phyloP scores from a whole-genome alignment of 2,329 filamentous ascomycete species.

The Fusarium robinianum region DNA sequence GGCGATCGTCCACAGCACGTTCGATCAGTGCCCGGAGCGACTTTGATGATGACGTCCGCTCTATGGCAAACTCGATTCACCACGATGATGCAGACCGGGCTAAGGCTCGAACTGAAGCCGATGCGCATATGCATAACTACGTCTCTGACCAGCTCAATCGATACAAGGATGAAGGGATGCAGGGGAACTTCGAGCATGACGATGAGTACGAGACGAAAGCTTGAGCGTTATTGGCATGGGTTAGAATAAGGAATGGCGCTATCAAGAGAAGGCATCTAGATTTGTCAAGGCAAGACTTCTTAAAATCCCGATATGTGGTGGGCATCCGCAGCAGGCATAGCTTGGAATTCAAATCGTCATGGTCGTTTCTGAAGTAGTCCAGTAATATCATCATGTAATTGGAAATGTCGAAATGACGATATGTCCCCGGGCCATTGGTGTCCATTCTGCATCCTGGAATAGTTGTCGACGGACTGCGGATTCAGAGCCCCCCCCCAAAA shows the following conservation, averaged over 20 bases:
- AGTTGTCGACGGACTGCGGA: too few relatives aligned
- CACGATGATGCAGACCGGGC: slow-evolving; percentile 49
- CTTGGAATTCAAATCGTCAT: slow-evolving; percentile 19
- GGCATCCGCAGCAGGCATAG: slow-evolving; percentile 6
- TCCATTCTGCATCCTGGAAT: too few relatives aligned
- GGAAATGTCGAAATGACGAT: too few relatives aligned
- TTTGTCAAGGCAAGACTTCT: slow-evolving; percentile 25
- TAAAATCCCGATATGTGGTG: slow-evolving; percentile 6
- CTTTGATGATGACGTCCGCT: slow-evolving; percentile 57
- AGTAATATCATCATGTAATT: too few relatives aligned
- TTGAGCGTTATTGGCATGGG: slow-evolving; percentile 13
- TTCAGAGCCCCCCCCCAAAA: too few relatives aligned
- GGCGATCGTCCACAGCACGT: slow-evolving; percentile 79
- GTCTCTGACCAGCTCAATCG: slow-evolving; percentile 79
- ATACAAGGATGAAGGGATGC: slow-evolving; percentile 52
- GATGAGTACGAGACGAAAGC: slow-evolving; percentile 55
- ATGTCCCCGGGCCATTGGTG: too few relatives aligned
- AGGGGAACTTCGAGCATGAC: slow-evolving; percentile 38
- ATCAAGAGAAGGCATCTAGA: slow-evolving; percentile 18
- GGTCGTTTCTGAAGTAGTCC: too few relatives aligned
- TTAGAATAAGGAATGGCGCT: slow-evolving; percentile 7
- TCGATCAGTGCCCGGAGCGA: slow-evolving; percentile 86
- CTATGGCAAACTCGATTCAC: slow-evolving; percentile 40
- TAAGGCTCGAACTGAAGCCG: slow-evolving; percentile 57
- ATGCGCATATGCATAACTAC: slow-evolving; percentile 78